Evolutionary conservation across 371 early-diverging fungal species (phyloP), one percentile per base, ranked within the genome.

Genomic region (Choanephora cucurbitarum): DNA sequence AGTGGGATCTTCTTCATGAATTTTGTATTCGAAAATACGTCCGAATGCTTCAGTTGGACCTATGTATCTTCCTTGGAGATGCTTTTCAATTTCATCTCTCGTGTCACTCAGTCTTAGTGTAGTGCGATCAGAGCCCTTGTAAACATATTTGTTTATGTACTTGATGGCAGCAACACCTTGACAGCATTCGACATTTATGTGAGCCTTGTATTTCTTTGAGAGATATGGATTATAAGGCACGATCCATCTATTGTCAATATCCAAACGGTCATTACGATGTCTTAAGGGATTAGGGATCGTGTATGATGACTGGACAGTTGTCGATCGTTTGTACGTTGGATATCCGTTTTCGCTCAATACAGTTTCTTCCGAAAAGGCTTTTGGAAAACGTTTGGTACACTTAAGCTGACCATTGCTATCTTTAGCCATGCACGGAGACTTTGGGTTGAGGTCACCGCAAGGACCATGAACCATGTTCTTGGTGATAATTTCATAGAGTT

Each of bases 111-210:
- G 13, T 11, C 19, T 33, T 1, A 52, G 48, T 15, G 33, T 51
- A 9, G 48, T 67, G 22, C 33, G 34, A 24, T 55, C 65, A 32
- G 55, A 56, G 1, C 70, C 69, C 39, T 68, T 75, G 53, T 69
- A 68, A 4, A 77, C 58, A 43, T 77, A 73, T 44, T 71, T 77
- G 59, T 62, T 69, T 4, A 73, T 57, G 48, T 73, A 73, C 41
- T 73, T 77, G n/a, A 78, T 60, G 0, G 67, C 63, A 1, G 44
- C 17, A 11, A 68, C 42, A 9, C 58, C 55, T 2, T 41, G n/a
- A 52, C 73, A 75, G 2, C 67, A 53, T 49, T 75, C 72, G 1
- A 79, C 69, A 48, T 79, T 71, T 37, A 73, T 71, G 44, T 75
- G 69, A 0, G 73, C 69, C 42, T 69, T 58, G 58, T 71, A 79